Base-by-base conservation (phyloP, 2,329 filamentous ascomycete species). In the Metarhizium album region DNA sequence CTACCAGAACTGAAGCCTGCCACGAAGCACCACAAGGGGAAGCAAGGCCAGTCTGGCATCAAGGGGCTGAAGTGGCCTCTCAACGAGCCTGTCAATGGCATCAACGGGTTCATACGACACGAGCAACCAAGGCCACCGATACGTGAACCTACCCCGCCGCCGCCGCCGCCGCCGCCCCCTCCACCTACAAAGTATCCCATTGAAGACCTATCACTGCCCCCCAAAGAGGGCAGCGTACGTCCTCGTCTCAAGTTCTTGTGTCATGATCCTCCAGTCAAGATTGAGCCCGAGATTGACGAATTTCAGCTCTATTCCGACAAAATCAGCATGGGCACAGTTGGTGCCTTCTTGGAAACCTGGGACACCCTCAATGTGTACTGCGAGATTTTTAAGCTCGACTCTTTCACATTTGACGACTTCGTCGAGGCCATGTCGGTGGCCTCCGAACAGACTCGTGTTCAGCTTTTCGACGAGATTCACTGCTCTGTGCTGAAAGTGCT, bases 341-440 rank as follows among this genome's bases (percentile, higher is more conserved):
- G 90, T 0, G 78, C 82, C 2, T 72, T 97, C 16, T 70, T 98
- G 23, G 91, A 96, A 68, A 88, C 87, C 0, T 98, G 93, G 93
- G 90, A 96, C 60, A 96, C 90, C 0, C 75, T 98, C 33, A 98
- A 96, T 61, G 91, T 98, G n/a, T 96, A 96, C 64, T 95, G 90
- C 62, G 89, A 95, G 61, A 85, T 96, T 18, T 95, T 95, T 63
- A 82, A 88, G 61, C 76, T 98, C 24, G 93, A 98, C 66, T 97
- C 91, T 0, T 98, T 98, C 63, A 97, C 91, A 0, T 94, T 97
- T 61, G 93, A 98, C 64, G 93, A 98, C 65, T 97, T 90, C 60
- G 76, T 95, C 4, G 86, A 97, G 64, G 86, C 90, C 0, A 83
- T 98, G 75, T 78, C 83, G 46, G 84, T 90, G 52, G 79, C 86